These are phyloP conservation scores for Botrytis cinerea DNA, from an alignment of 2,329 filamentous ascomycete genomes.

Conservation along the genomic window DNA sequence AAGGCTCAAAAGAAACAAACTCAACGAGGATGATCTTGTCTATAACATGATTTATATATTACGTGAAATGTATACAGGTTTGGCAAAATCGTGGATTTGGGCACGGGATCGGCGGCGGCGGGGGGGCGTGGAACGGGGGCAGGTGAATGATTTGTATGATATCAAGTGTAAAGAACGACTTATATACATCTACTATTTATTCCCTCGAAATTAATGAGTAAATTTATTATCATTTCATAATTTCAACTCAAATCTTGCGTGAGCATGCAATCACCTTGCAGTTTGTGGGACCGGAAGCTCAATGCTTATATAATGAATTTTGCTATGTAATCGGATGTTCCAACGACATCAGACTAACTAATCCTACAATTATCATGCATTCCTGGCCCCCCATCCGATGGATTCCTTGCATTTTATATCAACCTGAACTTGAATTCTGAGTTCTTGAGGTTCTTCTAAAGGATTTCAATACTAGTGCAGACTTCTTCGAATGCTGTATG, in stretches of 20 bases:
- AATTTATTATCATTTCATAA: neutral
- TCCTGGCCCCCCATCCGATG: neutral
- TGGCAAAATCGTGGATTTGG: slow-evolving; percentile 2
- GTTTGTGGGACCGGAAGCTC: neutral
- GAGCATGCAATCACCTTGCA: neutral
- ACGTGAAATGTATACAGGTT: slow-evolving; percentile 20
- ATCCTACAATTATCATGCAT: neutral
- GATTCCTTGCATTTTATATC: neutral
- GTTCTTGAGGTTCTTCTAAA: neutral
- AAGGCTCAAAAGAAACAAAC: slow-evolving; percentile 65
- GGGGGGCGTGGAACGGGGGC: neutral
- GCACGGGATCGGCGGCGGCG: neutral
- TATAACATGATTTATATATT: slow-evolving; percentile 5
- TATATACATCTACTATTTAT: neutral
- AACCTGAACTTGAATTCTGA: fast-evolving
- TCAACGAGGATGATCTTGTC: slow-evolving; percentile 41
- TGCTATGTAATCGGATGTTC: neutral
- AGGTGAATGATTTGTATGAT: slow-evolving; percentile 11
- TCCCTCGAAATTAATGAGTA: neutral
- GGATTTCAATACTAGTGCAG: neutral
- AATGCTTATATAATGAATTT: neutral
- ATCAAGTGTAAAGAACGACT: neutral
- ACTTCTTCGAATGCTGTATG: neutral
- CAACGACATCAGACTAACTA: neutral
- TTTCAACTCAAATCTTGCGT: neutral